Conservation (phyloP, 164 flowering plant genomes). For the Buxus sempervirens region DNA sequence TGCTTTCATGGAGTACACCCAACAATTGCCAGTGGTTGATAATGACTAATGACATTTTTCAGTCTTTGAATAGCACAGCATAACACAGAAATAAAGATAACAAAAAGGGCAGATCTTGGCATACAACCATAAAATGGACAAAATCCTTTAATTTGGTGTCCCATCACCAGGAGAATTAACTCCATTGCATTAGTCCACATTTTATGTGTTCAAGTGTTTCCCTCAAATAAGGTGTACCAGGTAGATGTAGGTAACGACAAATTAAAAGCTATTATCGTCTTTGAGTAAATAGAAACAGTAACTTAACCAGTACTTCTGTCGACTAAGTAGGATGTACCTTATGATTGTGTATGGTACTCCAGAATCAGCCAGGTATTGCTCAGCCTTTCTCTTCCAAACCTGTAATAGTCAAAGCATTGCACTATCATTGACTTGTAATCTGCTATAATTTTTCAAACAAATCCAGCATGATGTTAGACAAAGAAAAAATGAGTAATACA, state of each 20-base stretch:
- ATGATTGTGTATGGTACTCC: slow-evolving; percentile 94
- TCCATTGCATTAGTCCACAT: neutral
- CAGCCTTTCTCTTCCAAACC: slow-evolving; percentile 99
- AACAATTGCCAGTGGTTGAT: neutral
- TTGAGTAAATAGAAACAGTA: no score
- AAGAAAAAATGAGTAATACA: neutral
- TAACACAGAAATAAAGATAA: no score
- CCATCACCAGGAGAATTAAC: neutral
- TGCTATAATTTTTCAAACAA: neutral
- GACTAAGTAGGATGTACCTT: slow-evolving; percentile 39
- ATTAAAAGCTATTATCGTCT: no score
- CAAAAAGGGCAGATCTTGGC: no score
- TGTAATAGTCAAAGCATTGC: slow-evolving; percentile 20
- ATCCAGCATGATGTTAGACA: neutral
- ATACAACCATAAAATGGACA: no score
- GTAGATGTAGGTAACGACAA: neutral
- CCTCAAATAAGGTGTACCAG: neutral
- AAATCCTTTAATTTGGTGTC: neutral
- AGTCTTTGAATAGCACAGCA: neutral
- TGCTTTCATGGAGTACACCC: neutral
- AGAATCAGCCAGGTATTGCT: slow-evolving; percentile 90
- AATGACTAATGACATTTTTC: neutral
- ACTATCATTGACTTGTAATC: neutral
- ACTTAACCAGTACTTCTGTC: neutral
- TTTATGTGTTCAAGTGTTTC: neutral